Base-by-base conservation (phyloP, 495 filamentous ascomycete genomes). In the Aspergillus indologenus region DNA sequence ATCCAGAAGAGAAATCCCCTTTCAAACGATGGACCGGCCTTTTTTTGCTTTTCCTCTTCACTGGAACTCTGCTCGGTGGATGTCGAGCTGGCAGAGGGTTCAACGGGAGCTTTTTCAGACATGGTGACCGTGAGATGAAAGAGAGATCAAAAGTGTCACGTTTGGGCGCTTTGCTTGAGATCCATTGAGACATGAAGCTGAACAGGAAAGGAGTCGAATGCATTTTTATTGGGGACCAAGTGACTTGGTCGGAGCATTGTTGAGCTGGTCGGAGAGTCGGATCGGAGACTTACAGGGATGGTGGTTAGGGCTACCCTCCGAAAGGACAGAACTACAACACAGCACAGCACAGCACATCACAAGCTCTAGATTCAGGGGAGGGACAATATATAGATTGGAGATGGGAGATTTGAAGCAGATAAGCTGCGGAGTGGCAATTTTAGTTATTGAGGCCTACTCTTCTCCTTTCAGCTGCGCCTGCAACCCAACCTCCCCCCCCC, bases 281-380 rank as follows among this genome's bases (percentile, higher is more conserved):
- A 45, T 45, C 43, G 43, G 43, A 45, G 43, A 45, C 43, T 45
- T 45, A 45, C 43, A 45, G 43, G 43, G 43, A 45, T 45, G 3
- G 43, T n/a, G 34, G 34, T 17, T 42, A 8, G 34, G 34, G 8
- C 43, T 5, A 18, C 43, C 43, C 43, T 45, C 43, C 43, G 43
- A 45, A 45, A 17, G n/a, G n/a, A n/a, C n/a, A n/a, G n/a, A n/a
- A n/a, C n/a, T n/a, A n/a, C n/a, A n/a, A n/a, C n/a, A n/a, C n/a
- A n/a, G n/a, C n/a, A n/a, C n/a, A n/a, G n/a, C n/a, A n/a, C n/a
- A n/a, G n/a, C n/a, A n/a, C n/a, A n/a, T n/a, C n/a, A n/a, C n/a
- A n/a, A n/a, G n/a, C n/a, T n/a, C n/a, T n/a, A n/a, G n/a, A n/a
- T n/a, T n/a, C n/a, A n/a, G n/a, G n/a, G n/a, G n/a, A n/a, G n/a